Evolutionary conservation across 106 monocot genomes (phyloP), one percentile per base, ranked within the genome.

Genomic region (Amphibolis antarctica): DNA sequence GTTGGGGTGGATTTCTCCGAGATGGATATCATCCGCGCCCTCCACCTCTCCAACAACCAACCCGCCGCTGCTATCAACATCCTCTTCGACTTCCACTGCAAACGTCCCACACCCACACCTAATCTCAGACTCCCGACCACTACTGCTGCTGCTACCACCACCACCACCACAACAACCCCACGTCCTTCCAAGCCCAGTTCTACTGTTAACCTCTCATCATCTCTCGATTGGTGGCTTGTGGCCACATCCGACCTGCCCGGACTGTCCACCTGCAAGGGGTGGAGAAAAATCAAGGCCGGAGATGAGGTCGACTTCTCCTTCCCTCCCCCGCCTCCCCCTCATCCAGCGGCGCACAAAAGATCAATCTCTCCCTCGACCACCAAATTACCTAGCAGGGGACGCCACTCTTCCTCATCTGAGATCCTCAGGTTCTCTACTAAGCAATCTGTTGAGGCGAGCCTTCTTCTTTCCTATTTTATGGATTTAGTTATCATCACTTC

Each of bases 31-130:
- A 85, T 89, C 69, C 86, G 89, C 28, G 89, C 94, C 25, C 81
- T 89, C 45, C 94, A 96, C 77, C 64, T 96, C 79, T 83, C 86
- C 75, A 80, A 86, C 77, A 75, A 96, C 76, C 89, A 96, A 28
- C 69, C 83, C 51, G 46, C 89, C 27, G 84, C 77, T 28, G 89
- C 94, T 66, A 89, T 96, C 78, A 96, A 96, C 71, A 86, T 96
- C 77, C 79, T 96, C 63, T 78, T 96, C 63, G 94, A 94, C 69
- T 75, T 78, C 51, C 76, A n/a, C n/a, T n/a, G n/a, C n/a, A n/a
- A n/a, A n/a, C n/a, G n/a, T n/a, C n/a, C n/a, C n/a, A n/a, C n/a
- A n/a, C n/a, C n/a, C n/a, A n/a, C n/a, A n/a, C n/a, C n/a, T n/a
- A n/a, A n/a, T n/a, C n/a, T n/a, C n/a, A n/a, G n/a, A n/a, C 63